These are phyloP conservation scores for Boletus semigastroideus DNA, from an alignment of 1,284 basidiomycete species.

Conservation along the genomic window DNA sequence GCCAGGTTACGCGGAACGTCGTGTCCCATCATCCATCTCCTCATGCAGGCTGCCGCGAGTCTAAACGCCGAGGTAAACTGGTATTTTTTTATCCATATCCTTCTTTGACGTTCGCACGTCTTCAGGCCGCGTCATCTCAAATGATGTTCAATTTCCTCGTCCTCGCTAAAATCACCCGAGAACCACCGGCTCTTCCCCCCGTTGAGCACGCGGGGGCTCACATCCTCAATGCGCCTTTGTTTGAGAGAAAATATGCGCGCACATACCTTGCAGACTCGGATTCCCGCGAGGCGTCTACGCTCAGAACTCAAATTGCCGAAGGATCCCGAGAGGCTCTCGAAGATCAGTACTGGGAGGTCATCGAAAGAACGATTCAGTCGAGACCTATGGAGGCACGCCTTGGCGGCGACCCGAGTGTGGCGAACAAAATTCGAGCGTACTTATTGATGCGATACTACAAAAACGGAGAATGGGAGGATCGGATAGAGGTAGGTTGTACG, in stretches of 20 bases:
- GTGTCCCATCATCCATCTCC: conserved; percentile 70
- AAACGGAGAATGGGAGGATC: conserved; percentile 80
- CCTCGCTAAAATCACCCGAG: conserved; percentile 63
- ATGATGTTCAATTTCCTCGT: conserved; percentile 71
- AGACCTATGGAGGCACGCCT: conserved; percentile 86
- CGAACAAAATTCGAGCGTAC: conserved; percentile 89
- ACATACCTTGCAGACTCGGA: conserved; percentile 71
- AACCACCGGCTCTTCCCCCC: conserved; percentile 67
- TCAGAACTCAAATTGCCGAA: conserved; percentile 69
- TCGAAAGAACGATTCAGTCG: too few relatives aligned
- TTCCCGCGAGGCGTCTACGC: conserved; percentile 57
- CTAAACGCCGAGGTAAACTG: conserved; percentile 59
- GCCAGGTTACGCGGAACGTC: conserved; percentile 70
- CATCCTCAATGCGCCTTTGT: conserved; percentile 70
- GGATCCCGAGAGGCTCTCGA: conserved; percentile 78
- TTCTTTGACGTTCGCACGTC: not conserved
- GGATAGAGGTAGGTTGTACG: conserved; percentile 53
- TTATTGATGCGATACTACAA: conserved; percentile 78
- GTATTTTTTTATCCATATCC: not conserved
- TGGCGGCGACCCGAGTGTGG: conserved; percentile 89
- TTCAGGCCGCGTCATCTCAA: conserved; percentile 52
- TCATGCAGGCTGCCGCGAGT: conserved; percentile 62
- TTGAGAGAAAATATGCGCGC: conserved; percentile 72
- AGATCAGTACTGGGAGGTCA: conserved; percentile 83
- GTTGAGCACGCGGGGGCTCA: conserved; percentile 75